Evolutionary conservation across 2,329 filamentous ascomycete genomes (phyloP).

Genomic region (Fusarium subglutinans): DNA sequence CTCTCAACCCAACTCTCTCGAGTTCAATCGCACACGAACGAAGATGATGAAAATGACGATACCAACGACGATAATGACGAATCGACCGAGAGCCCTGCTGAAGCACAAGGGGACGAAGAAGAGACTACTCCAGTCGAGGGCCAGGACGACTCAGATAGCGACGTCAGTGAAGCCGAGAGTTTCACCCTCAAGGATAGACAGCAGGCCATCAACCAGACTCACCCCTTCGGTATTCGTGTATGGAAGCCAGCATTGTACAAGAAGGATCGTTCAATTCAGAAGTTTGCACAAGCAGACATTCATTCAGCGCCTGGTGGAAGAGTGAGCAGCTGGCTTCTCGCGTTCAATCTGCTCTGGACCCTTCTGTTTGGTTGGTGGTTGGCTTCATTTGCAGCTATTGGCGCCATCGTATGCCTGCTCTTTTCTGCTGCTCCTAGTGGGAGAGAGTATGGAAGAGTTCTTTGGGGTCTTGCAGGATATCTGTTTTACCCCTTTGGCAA

Average conservation of each 20-base stretch:
- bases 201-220: slow-evolving; percentile 97
- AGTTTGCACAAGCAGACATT: slow-evolving; percentile 95
- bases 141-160: slow-evolving; percentile 71
- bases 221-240: slow-evolving; percentile 97
- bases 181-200: slow-evolving; percentile 98
- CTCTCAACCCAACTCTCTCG: slow-evolving; percentile 50
- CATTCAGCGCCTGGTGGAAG: slow-evolving; percentile 91
- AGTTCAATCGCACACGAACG: slow-evolving; percentile 52
- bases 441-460: slow-evolving; percentile 83
- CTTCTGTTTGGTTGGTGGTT: slow-evolving; percentile 97
- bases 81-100: slow-evolving; percentile 38
- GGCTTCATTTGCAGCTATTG: slow-evolving; percentile 76
- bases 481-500: slow-evolving; percentile 97
- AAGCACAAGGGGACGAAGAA: slow-evolving; percentile 46
- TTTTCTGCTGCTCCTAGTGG: slow-evolving; percentile 84
- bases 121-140: slow-evolving; percentile 54
- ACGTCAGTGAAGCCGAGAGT: slow-evolving; percentile 91
- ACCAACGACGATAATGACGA: slow-evolving; percentile 35
- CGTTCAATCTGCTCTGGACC: slow-evolving; percentile 93
- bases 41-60: slow-evolving; percentile 26
- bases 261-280: slow-evolving; percentile 94
- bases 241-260: slow-evolving; percentile 99
- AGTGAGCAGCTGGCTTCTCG: slow-evolving; percentile 83
- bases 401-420: slow-evolving; percentile 80
- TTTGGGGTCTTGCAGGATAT: slow-evolving; percentile 86